These are phyloP conservation scores for Vaccinium corymbosum DNA, from an alignment of 148 eudicot genomes.

Conservation along the genomic window DNA sequence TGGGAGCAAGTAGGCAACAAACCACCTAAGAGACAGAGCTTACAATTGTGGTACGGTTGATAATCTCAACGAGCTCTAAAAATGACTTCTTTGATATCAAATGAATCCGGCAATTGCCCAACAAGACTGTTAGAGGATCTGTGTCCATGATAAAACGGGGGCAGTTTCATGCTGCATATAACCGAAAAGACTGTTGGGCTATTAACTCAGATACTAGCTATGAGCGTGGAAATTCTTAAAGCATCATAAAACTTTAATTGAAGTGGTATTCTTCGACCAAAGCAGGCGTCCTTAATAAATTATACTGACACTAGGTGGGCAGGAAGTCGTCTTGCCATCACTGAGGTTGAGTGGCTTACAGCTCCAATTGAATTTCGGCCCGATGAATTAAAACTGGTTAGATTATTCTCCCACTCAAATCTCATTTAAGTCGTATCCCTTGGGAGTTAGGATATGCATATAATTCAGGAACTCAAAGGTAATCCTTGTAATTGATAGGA, in stretches of 20 bases:
- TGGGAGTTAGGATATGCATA: background rate
- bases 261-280: background rate
- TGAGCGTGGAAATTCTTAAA: background rate
- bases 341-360: background rate
- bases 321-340: background rate
- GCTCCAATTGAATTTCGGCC: background rate
- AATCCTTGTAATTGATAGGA: background rate
- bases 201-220: background rate
- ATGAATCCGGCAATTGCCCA: background rate
- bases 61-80: background rate
- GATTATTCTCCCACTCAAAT: background rate
- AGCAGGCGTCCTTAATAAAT: background rate
- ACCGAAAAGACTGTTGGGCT: background rate
- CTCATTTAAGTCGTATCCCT: background rate
- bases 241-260: background rate
- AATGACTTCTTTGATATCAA: background rate
- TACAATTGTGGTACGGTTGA: background rate
- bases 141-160: background rate
- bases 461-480: background rate
- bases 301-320: background rate
- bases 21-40: background rate
- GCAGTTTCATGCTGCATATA: background rate
- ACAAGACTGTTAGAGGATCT: background rate
- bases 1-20: background rate
- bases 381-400: background rate